These are phyloP conservation scores for Alloascoidea hylecoeti DNA, from an alignment of 805 yeast genomes.

Conservation along the genomic window DNA sequence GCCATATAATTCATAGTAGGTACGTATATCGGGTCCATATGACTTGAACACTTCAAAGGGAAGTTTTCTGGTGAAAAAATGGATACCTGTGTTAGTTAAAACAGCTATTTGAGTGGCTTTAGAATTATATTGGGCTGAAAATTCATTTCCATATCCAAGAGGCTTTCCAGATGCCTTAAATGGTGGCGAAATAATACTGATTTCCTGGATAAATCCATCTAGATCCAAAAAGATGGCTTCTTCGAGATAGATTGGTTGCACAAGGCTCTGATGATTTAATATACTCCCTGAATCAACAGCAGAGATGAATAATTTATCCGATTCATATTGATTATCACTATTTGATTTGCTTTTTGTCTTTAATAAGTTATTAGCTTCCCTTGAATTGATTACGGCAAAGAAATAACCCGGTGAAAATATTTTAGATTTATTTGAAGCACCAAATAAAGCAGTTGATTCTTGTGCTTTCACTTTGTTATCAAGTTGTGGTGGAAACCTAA, in stretches of 20 bases:
- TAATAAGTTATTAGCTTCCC: slow-evolving; percentile 11
- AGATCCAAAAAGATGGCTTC: slow-evolving; percentile 65
- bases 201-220: slow-evolving; percentile 52
- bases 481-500: slow-evolving; percentile 29
- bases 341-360: not conserved
- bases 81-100: slow-evolving; percentile 66
- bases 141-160: slow-evolving; percentile 70
- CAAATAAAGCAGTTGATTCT: slow-evolving; percentile 37
- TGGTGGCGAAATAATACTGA: slow-evolving; percentile 54
- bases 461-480: slow-evolving; percentile 8
- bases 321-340: slow-evolving; percentile 7
- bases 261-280: slow-evolving; percentile 44
- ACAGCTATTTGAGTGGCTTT: slow-evolving; percentile 65
- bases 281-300: slow-evolving; percentile 74
- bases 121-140: slow-evolving; percentile 72
- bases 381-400: slow-evolving; percentile 39
- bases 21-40: slow-evolving; percentile 48
- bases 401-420: slow-evolving; percentile 81
- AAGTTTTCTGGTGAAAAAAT: slow-evolving; percentile 61
- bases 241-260: slow-evolving; percentile 34
- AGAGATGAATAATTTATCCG: slow-evolving; percentile 47
- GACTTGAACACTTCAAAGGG: slow-evolving; percentile 69
- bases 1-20: slow-evolving; percentile 70
- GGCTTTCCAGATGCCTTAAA: slow-evolving; percentile 66
- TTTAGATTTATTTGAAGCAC: slow-evolving; percentile 40